Evolutionary conservation across 2,329 filamentous ascomycete genomes (phyloP).

Genomic region (Dactylella cylindrospora): DNA sequence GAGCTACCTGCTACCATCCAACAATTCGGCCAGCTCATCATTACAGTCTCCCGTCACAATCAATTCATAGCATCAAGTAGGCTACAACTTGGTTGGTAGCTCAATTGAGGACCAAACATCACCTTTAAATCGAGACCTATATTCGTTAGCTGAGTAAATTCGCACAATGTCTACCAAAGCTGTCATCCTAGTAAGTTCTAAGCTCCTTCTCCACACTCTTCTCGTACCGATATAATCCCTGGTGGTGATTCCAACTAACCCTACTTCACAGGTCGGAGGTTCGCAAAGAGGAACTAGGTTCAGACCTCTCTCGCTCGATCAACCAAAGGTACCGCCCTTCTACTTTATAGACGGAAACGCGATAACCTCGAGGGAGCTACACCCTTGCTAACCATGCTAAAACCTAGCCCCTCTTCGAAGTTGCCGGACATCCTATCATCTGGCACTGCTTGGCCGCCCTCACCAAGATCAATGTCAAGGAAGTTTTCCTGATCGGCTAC

Average conservation of each 20-base stretch:
- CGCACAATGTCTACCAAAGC: slow-evolving; percentile 69
- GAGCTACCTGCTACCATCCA: no score
- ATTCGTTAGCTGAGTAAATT: not conserved
- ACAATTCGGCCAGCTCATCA: no score
- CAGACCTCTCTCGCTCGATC: slow-evolving; percentile 88
- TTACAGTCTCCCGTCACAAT: no score
- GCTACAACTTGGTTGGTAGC: no score
- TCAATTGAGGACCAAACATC: no score
- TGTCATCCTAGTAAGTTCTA: slow-evolving; percentile 75
- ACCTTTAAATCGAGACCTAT: slow-evolving; percentile 24
- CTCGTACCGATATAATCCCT: no score
- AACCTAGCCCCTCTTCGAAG: slow-evolving; percentile 85
- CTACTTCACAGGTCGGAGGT: slow-evolving; percentile 73
- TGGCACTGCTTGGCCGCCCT: slow-evolving; percentile 94
- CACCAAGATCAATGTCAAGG: slow-evolving; percentile 86
- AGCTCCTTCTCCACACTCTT: slow-evolving; percentile 4
- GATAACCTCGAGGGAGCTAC: no score
- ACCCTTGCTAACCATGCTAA: not conserved
- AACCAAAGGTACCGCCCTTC: slow-evolving; percentile 73
- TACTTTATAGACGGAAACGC: no score
- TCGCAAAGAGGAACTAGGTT: slow-evolving; percentile 95
- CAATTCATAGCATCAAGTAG: no score
- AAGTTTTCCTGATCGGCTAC: slow-evolving; percentile 98
- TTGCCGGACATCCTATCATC: slow-evolving; percentile 97
- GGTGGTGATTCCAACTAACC: slow-evolving; percentile 47